Percentiles rank a stretch among this genome's conserved stretches.
These are phyloP conservation scores for Fusarium coicis DNA, from an alignment of 2,329 filamentous ascomycete genomes.

Conservation along the genomic window DNA sequence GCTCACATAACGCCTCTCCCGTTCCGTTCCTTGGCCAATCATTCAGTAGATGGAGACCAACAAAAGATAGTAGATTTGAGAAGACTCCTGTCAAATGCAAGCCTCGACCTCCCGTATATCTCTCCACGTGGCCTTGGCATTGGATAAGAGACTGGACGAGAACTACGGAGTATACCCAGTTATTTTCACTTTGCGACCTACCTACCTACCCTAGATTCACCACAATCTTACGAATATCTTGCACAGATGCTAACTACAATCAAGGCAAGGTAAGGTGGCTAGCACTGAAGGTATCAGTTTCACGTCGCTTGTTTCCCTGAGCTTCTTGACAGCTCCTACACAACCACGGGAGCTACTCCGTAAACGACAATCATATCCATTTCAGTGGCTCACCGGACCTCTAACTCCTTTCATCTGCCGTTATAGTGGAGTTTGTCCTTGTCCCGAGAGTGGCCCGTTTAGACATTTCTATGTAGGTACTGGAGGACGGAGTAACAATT, in stretches of 20 bases:
- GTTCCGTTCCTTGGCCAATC: slow-evolving; percentile 26
- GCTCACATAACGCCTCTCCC: slow-evolving; percentile 25
- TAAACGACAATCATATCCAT: neutral
- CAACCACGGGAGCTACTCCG: neutral
- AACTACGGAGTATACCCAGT: neutral
- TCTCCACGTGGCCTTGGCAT: slow-evolving; percentile 42
- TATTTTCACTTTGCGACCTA: neutral
- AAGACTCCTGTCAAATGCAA: slow-evolving; percentile 11
- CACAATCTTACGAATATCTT: neutral
- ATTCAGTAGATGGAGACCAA: neutral
- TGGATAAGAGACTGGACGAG: slow-evolving; percentile 27
- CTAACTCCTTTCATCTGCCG: slow-evolving; percentile 1
- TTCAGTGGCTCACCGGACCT: slow-evolving; percentile 9
- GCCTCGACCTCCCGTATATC: neutral
- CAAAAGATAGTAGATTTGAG: neutral
- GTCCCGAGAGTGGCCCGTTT: neutral
- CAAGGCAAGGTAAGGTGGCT: neutral
- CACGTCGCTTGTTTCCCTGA: neutral
- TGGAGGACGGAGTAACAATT: neutral
- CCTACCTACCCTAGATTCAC: neutral
- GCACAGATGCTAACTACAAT: neutral
- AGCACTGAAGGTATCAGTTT: neutral
- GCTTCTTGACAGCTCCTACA: neutral
- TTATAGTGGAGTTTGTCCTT: neutral
- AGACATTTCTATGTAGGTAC: neutral